Conservation (phyloP, 352 stramenopile genomes). For the Blastocystis sp. region DNA sequence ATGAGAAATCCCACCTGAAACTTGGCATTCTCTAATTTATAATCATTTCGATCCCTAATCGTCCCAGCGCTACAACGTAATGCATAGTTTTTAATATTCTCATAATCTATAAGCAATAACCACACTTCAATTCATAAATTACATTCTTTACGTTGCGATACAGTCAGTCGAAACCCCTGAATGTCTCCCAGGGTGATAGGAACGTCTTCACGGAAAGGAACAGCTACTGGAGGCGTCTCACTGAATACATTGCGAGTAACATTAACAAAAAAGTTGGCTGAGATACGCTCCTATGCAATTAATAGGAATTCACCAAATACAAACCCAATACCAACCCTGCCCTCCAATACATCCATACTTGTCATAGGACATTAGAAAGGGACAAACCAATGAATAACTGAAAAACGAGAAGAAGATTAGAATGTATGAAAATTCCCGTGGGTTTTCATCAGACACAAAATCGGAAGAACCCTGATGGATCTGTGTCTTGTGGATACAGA, state of each 20-base stretch:
- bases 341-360: constrained; percentile 63
- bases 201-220: constrained; percentile 36
- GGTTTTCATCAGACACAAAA: too few relatives aligned
- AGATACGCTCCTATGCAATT: constrained; percentile 50
- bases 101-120: constrained; percentile 46
- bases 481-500: too few relatives aligned
- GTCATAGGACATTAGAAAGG: constrained; percentile 10
- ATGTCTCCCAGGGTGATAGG: constrained; percentile 51
- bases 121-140: background rate
- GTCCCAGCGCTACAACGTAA: constrained; percentile 37
- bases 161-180: constrained; percentile 16
- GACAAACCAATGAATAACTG: background rate
- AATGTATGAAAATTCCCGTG: too few relatives aligned
- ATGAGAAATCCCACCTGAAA: background rate
- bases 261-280: constrained; percentile 65
- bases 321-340: constrained; percentile 62
- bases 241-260: constrained; percentile 61
- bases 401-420: background rate
- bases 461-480: too few relatives aligned
- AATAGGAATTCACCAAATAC: background rate
- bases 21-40: constrained; percentile 50
- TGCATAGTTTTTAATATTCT: constrained; percentile 62
- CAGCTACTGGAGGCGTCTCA: constrained; percentile 40
- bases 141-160: constrained; percentile 65
- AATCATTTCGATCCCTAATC: constrained; percentile 34